phyloP scores from a whole-genome alignment of 2,329 filamentous ascomycete species.

The Stylonectria norvegica region DNA sequence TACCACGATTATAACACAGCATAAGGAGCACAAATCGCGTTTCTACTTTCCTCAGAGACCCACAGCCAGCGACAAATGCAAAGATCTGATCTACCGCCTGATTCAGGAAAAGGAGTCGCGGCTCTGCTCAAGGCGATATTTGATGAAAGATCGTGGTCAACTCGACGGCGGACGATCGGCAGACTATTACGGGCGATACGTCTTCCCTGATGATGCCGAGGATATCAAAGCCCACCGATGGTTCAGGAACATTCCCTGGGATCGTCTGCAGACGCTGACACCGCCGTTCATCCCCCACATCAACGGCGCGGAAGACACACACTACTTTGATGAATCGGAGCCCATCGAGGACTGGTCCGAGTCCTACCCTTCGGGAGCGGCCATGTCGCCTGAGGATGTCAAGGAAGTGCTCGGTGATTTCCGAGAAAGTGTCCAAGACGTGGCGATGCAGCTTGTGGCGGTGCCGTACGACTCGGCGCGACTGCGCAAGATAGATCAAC shows the following conservation, averaged over 20 bases:
- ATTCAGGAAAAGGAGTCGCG: constrained; percentile 72
- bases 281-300: constrained; percentile 82
- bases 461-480: constrained; percentile 47
- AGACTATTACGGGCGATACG: constrained; percentile 51
- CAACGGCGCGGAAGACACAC: constrained; percentile 66
- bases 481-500: constrained; percentile 47
- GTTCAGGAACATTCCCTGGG: constrained; percentile 79
- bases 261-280: constrained; percentile 62
- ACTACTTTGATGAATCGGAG: constrained; percentile 85
- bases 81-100: constrained; percentile 71
- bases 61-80: constrained; percentile 64
- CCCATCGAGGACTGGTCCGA: constrained; percentile 62
- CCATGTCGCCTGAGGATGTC: constrained; percentile 31
- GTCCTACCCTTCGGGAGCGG: constrained; percentile 38
- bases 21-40: constrained; percentile 64
- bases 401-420: constrained; percentile 36
- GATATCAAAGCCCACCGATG: constrained; percentile 89
- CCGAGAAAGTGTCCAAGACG: constrained; percentile 38
- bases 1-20: constrained; percentile 9
- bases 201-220: constrained; percentile 78
- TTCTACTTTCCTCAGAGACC: constrained; percentile 69
- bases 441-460: constrained; percentile 44
- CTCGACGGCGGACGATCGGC: constrained; percentile 17
- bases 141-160: constrained; percentile 54
- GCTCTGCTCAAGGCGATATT: constrained; percentile 73